These are phyloP conservation scores for Xerocomus spinulosus DNA, from an alignment of 768 basidiomycete species.

Conservation along the genomic window DNA sequence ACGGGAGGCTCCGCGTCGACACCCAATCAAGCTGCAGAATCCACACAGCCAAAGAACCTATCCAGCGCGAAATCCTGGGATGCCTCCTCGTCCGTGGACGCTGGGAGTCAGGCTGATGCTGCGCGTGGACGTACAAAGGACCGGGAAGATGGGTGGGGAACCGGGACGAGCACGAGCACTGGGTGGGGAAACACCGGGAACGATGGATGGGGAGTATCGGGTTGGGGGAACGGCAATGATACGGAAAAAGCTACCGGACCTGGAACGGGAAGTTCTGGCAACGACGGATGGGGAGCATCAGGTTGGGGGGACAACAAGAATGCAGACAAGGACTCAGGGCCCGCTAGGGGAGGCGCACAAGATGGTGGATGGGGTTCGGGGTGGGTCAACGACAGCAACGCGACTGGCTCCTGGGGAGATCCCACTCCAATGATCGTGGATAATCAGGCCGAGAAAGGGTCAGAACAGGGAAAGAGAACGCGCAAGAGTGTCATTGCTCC, in stretches of 20 bases:
- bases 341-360: not conserved
- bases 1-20: conserved; percentile 2
- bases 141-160: conserved; percentile 7
- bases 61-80: not conserved
- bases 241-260: not conserved
- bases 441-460: not conserved
- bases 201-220: conserved; percentile 2
- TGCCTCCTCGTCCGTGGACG: not conserved
- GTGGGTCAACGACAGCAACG: conserved; percentile 1
- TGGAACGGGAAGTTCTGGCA: not conserved
- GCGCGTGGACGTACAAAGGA: not conserved
- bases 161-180: no score
- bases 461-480: conserved; percentile 6
- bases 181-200: conserved; percentile 1
- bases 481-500: conserved; percentile 16
- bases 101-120: conserved; percentile 1
- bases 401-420: not conserved
- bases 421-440: conserved; percentile 13
- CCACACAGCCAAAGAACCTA: not conserved
- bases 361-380: conserved; percentile 5
- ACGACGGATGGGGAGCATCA: conserved; percentile 1
- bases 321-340: not conserved
- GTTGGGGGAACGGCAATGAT: not conserved
- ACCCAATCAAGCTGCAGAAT: not conserved
- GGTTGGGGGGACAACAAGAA: conserved; percentile 6